Evolutionary conservation across 2,329 filamentous ascomycete genomes (phyloP).

Genomic region (Fusarium algeriense): DNA sequence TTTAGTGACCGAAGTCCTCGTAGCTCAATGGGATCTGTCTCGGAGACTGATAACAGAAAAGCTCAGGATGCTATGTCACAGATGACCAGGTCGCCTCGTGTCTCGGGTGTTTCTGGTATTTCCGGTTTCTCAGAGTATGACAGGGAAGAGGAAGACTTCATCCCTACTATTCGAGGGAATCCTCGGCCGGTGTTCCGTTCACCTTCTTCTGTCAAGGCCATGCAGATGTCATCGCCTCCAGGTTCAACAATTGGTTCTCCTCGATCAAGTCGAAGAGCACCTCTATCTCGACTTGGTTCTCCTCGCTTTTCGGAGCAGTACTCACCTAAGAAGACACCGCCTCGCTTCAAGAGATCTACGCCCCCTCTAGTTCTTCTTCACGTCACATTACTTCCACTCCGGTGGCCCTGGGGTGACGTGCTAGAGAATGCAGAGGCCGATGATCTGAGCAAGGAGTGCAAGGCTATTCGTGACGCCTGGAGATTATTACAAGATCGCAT

Average conservation of each 20-base stretch:
- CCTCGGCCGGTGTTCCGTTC: constrained; percentile 76
- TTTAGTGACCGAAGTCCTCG: constrained; percentile 70
- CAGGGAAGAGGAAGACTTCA: constrained; percentile 60
- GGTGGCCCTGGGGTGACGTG: constrained; percentile 72
- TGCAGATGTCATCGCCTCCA: constrained; percentile 78
- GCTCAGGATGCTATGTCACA: constrained; percentile 51
- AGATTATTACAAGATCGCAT: constrained; percentile 76
- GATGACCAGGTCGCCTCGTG: constrained; percentile 54
- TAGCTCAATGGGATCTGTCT: constrained; percentile 67
- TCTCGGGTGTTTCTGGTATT: constrained; percentile 66
- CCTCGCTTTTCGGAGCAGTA: constrained; percentile 64
- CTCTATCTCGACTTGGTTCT: constrained; percentile 68
- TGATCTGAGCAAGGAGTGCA: constrained; percentile 61
- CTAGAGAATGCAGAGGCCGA: constrained; percentile 58
- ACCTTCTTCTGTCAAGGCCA: constrained; percentile 74
- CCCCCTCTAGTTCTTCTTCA: constrained; percentile 82
- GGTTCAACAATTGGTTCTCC: constrained; percentile 68
- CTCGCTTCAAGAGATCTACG: constrained; percentile 67
- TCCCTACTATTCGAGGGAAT: constrained; percentile 68
- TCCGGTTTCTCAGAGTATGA: constrained; percentile 66
- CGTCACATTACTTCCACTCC: constrained; percentile 78
- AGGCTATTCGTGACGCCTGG: constrained; percentile 72
- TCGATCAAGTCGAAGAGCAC: constrained; percentile 63
- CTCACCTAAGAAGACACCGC: constrained; percentile 69
- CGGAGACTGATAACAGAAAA: constrained; percentile 52